A percentile compares a stretch with the other conserved stretches of the same genome.
Evolutionary conservation across 352 stramenopile genomes (phyloP).

Genomic region (Pythium grandisporangium): DNA sequence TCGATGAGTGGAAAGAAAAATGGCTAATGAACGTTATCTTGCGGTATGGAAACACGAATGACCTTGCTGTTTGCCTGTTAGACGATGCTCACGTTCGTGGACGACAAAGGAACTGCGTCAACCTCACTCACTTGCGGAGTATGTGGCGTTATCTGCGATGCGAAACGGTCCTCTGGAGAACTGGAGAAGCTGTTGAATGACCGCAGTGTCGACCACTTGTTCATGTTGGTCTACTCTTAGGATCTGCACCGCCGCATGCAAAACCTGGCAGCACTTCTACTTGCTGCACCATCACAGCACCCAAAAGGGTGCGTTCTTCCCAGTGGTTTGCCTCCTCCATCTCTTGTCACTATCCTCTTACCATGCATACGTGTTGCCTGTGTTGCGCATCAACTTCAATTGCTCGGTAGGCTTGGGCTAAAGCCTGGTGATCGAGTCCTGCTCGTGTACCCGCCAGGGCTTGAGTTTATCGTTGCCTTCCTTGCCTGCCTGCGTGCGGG

Average conservation of each 20-base stretch:
- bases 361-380: constrained; percentile 1
- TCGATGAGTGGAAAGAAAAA: too few relatives aligned
- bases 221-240: constrained; percentile 15
- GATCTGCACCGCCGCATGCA: constrained; percentile 60
- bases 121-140: constrained; percentile 49
- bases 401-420: constrained; percentile 31
- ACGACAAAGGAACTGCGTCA: constrained; percentile 49
- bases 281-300: constrained; percentile 35
- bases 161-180: background rate
- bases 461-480: constrained; percentile 98
- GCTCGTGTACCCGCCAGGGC: constrained; percentile 95
- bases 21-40: too few relatives aligned
- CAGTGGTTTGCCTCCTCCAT: background rate
- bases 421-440: constrained; percentile 80
- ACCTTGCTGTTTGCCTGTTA: too few relatives aligned
- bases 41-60: too few relatives aligned
- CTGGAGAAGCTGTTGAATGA: background rate
- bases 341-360: background rate
- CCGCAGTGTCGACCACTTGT: too few relatives aligned
- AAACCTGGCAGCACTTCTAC: constrained; percentile 56
- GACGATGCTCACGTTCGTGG: constrained; percentile 71
- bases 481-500: constrained; percentile 92
- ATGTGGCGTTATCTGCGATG: constrained; percentile 3
- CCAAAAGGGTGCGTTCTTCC: constrained; percentile 40
- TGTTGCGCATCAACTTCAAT: too few relatives aligned